A percentile compares a stretch with the other conserved stretches of the same genome.
Evolutionary conservation across 139 green algal species (phyloP).

Genomic region (Prasinococcaceae sp.): DNA sequence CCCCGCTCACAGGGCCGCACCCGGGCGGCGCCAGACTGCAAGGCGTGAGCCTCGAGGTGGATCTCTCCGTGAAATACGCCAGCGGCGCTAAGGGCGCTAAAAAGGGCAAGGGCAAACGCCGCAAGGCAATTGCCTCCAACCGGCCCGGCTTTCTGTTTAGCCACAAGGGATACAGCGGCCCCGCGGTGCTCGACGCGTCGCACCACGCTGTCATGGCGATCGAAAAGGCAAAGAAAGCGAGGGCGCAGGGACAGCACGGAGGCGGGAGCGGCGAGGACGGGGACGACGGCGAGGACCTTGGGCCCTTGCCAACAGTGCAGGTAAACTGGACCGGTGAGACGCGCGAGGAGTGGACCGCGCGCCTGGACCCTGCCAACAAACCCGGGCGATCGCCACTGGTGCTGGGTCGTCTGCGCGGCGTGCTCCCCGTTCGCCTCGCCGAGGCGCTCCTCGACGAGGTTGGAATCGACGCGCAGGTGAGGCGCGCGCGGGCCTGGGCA

Average conservation of each 20-base stretch:
- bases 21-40: slow-evolving; percentile 43
- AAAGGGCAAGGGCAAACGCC: slow-evolving; percentile 21
- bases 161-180: slow-evolving; percentile 62
- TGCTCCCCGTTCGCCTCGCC: slow-evolving; percentile 38
- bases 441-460: slow-evolving; percentile 47
- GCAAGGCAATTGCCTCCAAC: slow-evolving; percentile 19
- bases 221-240: too few species aligned
- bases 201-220: slow-evolving; percentile 43
- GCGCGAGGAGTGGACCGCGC: slow-evolving; percentile 34
- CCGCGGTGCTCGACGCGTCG: slow-evolving; percentile 61
- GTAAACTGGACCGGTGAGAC: slow-evolving; percentile 48
- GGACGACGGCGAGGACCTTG: too few species aligned
- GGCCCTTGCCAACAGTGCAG: too few species aligned
- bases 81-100: too few species aligned
- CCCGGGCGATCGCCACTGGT: too few species aligned
- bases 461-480: slow-evolving; percentile 27
- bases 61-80: too few species aligned
- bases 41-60: slow-evolving; percentile 21
- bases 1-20: slow-evolving; percentile 55
- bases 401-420: slow-evolving; percentile 26
- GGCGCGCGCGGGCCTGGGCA: too few species aligned
- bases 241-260: too few species aligned
- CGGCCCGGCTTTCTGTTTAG: slow-evolving; percentile 70
- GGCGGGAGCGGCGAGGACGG: too few species aligned
- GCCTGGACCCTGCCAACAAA: slow-evolving; percentile 25